Conservation (phyloP, 164 flowering plant genomes). For the Cinnamomum micranthum region DNA sequence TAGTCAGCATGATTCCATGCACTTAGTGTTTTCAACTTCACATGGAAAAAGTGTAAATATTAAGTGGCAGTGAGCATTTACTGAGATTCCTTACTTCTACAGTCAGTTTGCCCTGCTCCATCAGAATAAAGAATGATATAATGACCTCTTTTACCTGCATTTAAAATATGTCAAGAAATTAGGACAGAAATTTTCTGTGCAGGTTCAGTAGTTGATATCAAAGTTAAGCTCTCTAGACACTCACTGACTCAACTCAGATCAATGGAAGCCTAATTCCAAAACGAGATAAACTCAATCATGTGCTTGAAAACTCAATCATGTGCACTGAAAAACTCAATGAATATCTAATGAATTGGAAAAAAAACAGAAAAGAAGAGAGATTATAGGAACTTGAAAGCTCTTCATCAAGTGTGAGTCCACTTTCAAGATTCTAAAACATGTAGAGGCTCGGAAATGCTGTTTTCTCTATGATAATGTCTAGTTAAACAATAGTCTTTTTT, state of each 20-base stretch:
- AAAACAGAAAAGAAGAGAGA: too few species aligned
- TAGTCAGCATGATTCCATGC: slow-evolving; percentile 2
- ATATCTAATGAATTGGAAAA: neutral
- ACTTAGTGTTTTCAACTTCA: neutral
- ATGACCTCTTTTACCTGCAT: slow-evolving; percentile 83
- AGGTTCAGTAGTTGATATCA: neutral
- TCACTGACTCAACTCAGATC: neutral
- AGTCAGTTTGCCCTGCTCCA: slow-evolving; percentile 84
- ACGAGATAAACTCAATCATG: neutral
- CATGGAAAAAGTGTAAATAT: neutral
- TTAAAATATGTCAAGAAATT: neutral
- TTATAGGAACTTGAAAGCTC: too few species aligned
- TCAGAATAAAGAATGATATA: slow-evolving; percentile 59
- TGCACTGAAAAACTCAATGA: neutral
- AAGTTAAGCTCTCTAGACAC: neutral
- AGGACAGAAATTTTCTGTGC: neutral
- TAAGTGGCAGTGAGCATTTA: neutral
- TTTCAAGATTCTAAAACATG: too few species aligned
- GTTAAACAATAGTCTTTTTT: too few species aligned
- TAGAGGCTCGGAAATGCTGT: too few species aligned
- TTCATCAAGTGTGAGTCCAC: too few species aligned
- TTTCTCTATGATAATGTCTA: too few species aligned
- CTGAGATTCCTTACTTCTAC: slow-evolving; percentile 30
- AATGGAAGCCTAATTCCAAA: neutral
- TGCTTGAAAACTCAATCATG: neutral